These are phyloP conservation scores for Nyssa sinensis DNA, from an alignment of 148 eudicot species.

Conservation along the genomic window DNA sequence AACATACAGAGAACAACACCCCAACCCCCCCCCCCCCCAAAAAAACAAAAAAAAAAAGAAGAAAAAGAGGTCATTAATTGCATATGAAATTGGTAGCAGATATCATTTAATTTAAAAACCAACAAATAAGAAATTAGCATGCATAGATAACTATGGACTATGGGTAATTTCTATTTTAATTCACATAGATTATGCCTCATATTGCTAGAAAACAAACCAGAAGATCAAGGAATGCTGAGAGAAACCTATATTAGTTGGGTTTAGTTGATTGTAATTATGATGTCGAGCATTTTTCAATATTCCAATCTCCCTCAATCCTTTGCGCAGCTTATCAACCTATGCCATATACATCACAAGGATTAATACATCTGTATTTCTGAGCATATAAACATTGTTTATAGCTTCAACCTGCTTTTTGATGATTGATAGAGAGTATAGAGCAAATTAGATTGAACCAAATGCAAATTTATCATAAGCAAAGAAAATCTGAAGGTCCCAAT, in stretches of 20 bases:
- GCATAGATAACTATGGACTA: neutral
- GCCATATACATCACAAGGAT: slow-evolving; percentile 11
- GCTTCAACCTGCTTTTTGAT: slow-evolving; percentile 3
- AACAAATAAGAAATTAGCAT: neutral
- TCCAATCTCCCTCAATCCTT: slow-evolving; percentile 74
- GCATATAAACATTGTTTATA: neutral
- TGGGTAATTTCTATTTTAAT: neutral
- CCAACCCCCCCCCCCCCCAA: too few species aligned
- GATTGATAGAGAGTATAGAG: too few species aligned
- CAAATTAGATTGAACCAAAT: neutral
- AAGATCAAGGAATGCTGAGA: slow-evolving; percentile 9
- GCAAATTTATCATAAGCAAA: slow-evolving; percentile 6
- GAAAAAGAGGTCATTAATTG: neutral
- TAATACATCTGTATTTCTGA: neutral
- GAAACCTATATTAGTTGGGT: slow-evolving; percentile 90
- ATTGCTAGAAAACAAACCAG: neutral
- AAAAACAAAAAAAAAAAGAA: too few species aligned
- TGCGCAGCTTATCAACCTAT: slow-evolving; percentile 67
- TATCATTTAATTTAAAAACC: neutral
- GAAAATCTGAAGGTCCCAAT: neutral
- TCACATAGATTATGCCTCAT: slow-evolving; percentile 10
- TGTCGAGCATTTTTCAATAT: slow-evolving; percentile 51
- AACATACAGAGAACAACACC: neutral
- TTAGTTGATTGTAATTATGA: slow-evolving; percentile 67
- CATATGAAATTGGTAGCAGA: neutral